Conservation (phyloP, 2,329 filamentous ascomycete genomes). For the Dactylonectria macrodidyma region DNA sequence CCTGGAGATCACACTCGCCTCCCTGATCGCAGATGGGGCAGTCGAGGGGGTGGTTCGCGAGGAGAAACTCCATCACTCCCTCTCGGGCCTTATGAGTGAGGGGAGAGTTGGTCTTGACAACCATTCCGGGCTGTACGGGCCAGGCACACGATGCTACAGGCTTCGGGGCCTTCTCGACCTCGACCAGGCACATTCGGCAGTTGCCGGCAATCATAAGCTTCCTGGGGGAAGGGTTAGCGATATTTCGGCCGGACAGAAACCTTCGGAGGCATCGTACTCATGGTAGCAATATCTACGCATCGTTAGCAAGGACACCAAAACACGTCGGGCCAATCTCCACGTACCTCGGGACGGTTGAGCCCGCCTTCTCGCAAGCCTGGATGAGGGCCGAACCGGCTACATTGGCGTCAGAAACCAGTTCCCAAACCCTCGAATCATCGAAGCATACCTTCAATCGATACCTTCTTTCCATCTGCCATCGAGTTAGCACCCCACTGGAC, state of each 20-base stretch:
- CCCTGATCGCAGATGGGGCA: slow-evolving; percentile 99
- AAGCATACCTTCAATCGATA: slow-evolving; percentile 91
- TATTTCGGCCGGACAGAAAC: slow-evolving; percentile 46
- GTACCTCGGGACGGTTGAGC: slow-evolving; percentile 87
- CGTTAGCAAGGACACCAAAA: slow-evolving; percentile 53
- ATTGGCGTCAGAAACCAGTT: slow-evolving; percentile 55
- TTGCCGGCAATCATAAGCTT: slow-evolving; percentile 99
- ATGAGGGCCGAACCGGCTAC: slow-evolving; percentile 96
- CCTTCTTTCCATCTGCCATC: slow-evolving; percentile 90
- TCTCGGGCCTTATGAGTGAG: slow-evolving; percentile 97
- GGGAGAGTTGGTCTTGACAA: slow-evolving; percentile 97
- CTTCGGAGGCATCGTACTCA: slow-evolving; percentile 75
- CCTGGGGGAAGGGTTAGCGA: slow-evolving; percentile 68
- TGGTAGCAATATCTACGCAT: slow-evolving; percentile 92
- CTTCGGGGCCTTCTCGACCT: slow-evolving; percentile 96
- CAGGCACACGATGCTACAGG: slow-evolving; percentile 98
- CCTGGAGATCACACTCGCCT: slow-evolving; percentile 98
- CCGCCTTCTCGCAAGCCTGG: slow-evolving; percentile 99
- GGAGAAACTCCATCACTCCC: slow-evolving; percentile 98
- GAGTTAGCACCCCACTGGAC: slow-evolving; percentile 50
- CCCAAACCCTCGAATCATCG: slow-evolving; percentile 35
- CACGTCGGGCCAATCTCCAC: slow-evolving; percentile 44
- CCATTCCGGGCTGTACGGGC: slow-evolving; percentile 99
- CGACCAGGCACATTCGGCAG: slow-evolving; percentile 99
- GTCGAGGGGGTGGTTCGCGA: slow-evolving; percentile 96